phyloP scores from a whole-genome alignment of 1,284 basidiomycete species.

The Heterobasidion parviporum region DNA sequence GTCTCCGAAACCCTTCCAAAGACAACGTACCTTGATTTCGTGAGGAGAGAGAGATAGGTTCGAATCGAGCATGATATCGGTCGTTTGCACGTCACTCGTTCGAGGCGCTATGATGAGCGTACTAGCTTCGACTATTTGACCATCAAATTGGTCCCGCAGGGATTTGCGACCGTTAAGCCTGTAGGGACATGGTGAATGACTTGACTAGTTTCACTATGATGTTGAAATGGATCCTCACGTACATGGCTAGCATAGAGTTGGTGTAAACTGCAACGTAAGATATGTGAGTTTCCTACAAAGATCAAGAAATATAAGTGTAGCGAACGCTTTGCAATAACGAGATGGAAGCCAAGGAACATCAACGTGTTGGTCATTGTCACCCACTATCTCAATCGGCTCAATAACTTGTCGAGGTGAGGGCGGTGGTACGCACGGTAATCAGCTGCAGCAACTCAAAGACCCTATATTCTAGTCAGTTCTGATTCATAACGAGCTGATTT shows the following conservation, averaged over 20 bases:
- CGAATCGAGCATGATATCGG: background rate
- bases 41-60: background rate
- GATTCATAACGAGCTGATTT: background rate
- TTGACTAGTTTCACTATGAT: too few relatives aligned
- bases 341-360: slow-evolving; percentile 7
- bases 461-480: background rate
- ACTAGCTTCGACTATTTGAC: background rate
- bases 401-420: background rate
- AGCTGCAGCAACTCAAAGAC: slow-evolving; percentile 5
- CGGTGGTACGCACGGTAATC: background rate
- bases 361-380: slow-evolving; percentile 4
- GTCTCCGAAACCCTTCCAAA: background rate
- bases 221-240: background rate
- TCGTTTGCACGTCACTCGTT: background rate
- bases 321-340: background rate
- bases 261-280: slow-evolving; percentile 3
- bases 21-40: background rate
- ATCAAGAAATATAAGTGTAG: background rate
- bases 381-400: background rate
- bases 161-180: background rate
- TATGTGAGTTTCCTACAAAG: background rate
- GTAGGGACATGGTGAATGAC: background rate
- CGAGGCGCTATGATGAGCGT: background rate
- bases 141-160: background rate
- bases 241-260: slow-evolving; percentile 9